Conservation (phyloP, 352 stramenopile genomes). For the Phytophthora pinifolia region DNA sequence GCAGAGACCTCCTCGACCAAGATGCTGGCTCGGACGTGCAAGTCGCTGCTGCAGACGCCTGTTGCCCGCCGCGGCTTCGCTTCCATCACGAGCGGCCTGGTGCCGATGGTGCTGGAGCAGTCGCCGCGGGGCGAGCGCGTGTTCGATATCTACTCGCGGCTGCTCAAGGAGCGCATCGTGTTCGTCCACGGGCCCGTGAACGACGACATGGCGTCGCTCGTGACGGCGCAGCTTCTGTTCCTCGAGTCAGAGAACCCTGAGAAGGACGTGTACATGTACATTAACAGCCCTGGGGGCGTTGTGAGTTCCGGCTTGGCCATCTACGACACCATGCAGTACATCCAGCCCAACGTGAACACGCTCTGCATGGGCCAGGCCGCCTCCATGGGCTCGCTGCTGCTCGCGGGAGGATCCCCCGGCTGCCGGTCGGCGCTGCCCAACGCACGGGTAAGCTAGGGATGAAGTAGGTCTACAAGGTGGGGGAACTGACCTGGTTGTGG, state of each 20-base stretch:
- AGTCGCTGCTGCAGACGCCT: constrained; percentile 14
- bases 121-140: constrained; percentile 92
- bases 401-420: constrained; percentile 90
- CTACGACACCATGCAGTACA: constrained; percentile 99
- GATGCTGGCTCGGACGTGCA: constrained; percentile 20
- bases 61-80: constrained; percentile 45
- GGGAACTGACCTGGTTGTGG: constrained; percentile 7
- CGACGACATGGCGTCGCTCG: constrained; percentile 81
- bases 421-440: constrained; percentile 93
- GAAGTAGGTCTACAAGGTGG: background rate
- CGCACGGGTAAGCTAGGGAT: constrained; percentile 66
- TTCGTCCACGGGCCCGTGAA: constrained; percentile 95
- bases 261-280: constrained; percentile 99
- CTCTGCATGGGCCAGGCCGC: constrained; percentile 97
- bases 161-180: constrained; percentile 98
- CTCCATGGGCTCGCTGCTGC: constrained; percentile 96
- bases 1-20: constrained; percentile 7
- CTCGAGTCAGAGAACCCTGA: constrained; percentile 95
- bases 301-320: constrained; percentile 98
- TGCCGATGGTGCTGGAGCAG: constrained; percentile 95
- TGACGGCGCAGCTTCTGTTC: constrained; percentile 92
- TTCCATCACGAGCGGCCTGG: constrained; percentile 64
- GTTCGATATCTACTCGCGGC: constrained; percentile 98
- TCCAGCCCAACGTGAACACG: constrained; percentile 96
- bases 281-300: constrained; percentile 97